phyloP scores from a whole-genome alignment of 176 grass and related monocot species.

The Paspalum notatum region DNA sequence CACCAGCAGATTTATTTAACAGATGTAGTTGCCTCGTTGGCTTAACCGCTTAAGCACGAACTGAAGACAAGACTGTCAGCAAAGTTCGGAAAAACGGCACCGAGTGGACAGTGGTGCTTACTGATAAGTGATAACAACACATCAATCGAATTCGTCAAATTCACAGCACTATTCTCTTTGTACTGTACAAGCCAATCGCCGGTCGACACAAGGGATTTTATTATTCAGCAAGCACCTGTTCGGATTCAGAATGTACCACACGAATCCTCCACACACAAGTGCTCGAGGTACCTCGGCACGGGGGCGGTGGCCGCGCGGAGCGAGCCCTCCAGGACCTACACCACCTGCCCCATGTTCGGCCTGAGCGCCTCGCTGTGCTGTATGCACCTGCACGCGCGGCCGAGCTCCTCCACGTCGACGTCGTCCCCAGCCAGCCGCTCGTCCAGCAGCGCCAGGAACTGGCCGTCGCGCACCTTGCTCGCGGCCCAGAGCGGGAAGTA shows the following conservation, averaged over 20 bases:
- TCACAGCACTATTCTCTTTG: neutral
- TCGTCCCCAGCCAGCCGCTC: constrained; percentile 41
- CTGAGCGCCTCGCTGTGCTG: constrained; percentile 30
- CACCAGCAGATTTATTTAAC: too few relatives aligned
- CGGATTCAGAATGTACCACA: neutral
- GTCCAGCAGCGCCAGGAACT: constrained; percentile 40
- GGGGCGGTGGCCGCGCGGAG: constrained; percentile 8
- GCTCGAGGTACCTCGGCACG: constrained; percentile 43
- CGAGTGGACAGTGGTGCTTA: neutral
- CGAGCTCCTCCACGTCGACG: constrained; percentile 34
- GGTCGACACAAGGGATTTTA: neutral
- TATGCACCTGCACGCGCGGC: constrained; percentile 54
- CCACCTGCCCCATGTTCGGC: constrained; percentile 45
- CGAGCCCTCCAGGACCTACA: constrained; percentile 49
- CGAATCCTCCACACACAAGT: constrained; percentile 1
- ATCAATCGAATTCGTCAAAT: neutral
- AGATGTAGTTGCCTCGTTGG: neutral
- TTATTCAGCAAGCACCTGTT: neutral
- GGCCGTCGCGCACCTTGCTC: constrained; percentile 36
- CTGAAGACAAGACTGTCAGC: neutral
- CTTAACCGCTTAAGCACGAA: neutral
- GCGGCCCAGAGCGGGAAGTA: constrained; percentile 55
- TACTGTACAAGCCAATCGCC: neutral
- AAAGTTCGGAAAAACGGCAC: neutral
- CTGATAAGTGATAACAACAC: neutral